Evolutionary conservation across 2,329 filamentous ascomycete species (phyloP), one percentile per base, ranked within the genome.

Genomic region (Epicoccum sorghinum): DNA sequence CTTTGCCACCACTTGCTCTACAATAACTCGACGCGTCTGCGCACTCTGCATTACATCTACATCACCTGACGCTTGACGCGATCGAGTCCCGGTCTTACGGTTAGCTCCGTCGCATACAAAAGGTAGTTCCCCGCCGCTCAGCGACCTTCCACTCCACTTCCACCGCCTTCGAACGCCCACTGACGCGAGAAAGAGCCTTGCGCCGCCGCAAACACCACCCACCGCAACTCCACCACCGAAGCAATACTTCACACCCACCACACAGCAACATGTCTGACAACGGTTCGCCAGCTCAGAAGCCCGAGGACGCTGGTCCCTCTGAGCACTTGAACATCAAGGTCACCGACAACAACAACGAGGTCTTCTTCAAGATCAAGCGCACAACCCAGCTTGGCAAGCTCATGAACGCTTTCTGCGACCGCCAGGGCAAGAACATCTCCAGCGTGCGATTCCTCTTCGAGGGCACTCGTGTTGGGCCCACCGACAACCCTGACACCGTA

Each of bases 311-410:
- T 4, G 72, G 80, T 23, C 79, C 80, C 51, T 80, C 80, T 27
- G 93, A 98, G 79, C 95, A 99, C 77, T 82, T 99, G 4, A 99
- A 99, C 80, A 98, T 99, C 80, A 99, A 99, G 77, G 95, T 99
- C 12, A 98, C 95, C 0, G 95, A 99, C 69, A 97, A 96, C 80
- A 97, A 97, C 81, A 99, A 99, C 75, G 95, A 99, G 75, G 93
- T 99, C 68, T 99, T 98, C 78, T 99, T 99, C 83, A 99, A 99
- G 83, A 99, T 99, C 81, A 99, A 99, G 88, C 86, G 93, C 33
- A 92, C 89, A 22, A 99, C 95, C 1, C 90, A 92, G 75, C 85
- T 99, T 1, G 95, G 96, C 80, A 99, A 99, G 82, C 83, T 99
- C 50, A 99, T 99, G 95, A 89, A 91, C 58, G 95, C 95, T 18